Conservation (phyloP, 805 yeast genomes). For the Nakazawaea ishiwadae region DNA sequence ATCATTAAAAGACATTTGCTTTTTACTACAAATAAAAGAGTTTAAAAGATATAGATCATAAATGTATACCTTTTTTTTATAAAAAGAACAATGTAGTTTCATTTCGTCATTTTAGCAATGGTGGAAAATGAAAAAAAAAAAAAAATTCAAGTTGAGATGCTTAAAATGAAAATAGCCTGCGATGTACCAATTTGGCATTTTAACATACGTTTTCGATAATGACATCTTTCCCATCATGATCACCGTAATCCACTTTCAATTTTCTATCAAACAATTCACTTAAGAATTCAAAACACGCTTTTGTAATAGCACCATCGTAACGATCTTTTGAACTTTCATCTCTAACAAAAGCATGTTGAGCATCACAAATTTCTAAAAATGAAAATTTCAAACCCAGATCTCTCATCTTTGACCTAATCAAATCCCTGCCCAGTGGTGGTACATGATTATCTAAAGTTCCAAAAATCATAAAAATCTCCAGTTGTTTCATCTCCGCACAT, state of each 20-base stretch:
- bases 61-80: no score
- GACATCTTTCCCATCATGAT: conserved; percentile 44
- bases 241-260: conserved; percentile 64
- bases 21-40: no score
- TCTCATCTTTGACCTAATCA: conserved; percentile 58
- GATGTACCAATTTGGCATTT: background rate
- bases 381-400: conserved; percentile 59
- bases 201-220: conserved; percentile 64
- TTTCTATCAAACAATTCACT: conserved; percentile 67
- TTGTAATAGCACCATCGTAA: conserved; percentile 73
- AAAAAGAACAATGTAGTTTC: no score
- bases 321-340: conserved; percentile 80
- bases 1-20: no score
- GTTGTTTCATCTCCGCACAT: conserved; percentile 46
- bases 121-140: no score
- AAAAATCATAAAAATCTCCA: conserved; percentile 63
- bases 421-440: conserved; percentile 70
- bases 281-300: conserved; percentile 61
- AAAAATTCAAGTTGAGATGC: no score
- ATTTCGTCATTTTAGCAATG: no score
- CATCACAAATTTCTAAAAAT: conserved; percentile 70
- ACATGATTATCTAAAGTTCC: conserved; percentile 81
- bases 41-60: no score
- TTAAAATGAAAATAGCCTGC: background rate
- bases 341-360: conserved; percentile 80